Evolutionary conservation across 2,329 filamentous ascomycete species (phyloP).

Genomic region (Scolecobasidium constrictum): DNA sequence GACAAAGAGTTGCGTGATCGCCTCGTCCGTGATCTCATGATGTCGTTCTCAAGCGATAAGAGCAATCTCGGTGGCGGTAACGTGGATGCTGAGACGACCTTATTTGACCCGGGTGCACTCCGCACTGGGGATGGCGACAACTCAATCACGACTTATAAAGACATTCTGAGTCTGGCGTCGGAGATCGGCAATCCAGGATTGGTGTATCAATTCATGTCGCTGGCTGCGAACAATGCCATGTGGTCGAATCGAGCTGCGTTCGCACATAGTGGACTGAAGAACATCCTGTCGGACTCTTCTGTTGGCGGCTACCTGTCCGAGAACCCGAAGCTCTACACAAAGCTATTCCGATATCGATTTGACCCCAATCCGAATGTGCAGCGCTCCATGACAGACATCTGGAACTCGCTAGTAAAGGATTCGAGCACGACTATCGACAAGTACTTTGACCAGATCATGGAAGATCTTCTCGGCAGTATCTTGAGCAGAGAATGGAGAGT

Average conservation of each 20-base stretch:
- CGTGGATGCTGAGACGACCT: slow-evolving; percentile 80
- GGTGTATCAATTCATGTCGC: slow-evolving; percentile 98
- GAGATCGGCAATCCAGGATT: slow-evolving; percentile 92
- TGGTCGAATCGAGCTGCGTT: slow-evolving; percentile 98
- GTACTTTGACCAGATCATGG: slow-evolving; percentile 82
- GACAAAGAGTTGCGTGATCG: slow-evolving; percentile 70
- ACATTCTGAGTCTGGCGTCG: slow-evolving; percentile 89
- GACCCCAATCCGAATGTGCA: slow-evolving; percentile 92
- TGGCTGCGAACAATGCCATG: slow-evolving; percentile 89
- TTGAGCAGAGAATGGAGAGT: slow-evolving; percentile 88
- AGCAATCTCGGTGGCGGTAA: slow-evolving; percentile 60
- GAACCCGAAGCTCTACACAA: slow-evolving; percentile 90
- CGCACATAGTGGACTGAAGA: slow-evolving; percentile 84
- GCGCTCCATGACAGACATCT: slow-evolving; percentile 94
- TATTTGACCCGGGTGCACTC: slow-evolving; percentile 84
- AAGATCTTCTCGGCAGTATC: slow-evolving; percentile 76
- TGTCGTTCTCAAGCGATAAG: slow-evolving; percentile 67
- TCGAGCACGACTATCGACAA: slow-evolving; percentile 62
- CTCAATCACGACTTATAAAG: slow-evolving; percentile 90
- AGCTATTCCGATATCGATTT: slow-evolving; percentile 87
- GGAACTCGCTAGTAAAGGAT: slow-evolving; percentile 91
- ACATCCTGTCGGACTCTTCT: slow-evolving; percentile 76
- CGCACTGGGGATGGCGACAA: slow-evolving; percentile 88
- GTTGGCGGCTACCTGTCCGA: slow-evolving; percentile 56
- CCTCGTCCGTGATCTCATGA: slow-evolving; percentile 76